Evolutionary conservation across 78 protist species (phyloP).

Genomic region (Ministeria vibrans): DNA sequence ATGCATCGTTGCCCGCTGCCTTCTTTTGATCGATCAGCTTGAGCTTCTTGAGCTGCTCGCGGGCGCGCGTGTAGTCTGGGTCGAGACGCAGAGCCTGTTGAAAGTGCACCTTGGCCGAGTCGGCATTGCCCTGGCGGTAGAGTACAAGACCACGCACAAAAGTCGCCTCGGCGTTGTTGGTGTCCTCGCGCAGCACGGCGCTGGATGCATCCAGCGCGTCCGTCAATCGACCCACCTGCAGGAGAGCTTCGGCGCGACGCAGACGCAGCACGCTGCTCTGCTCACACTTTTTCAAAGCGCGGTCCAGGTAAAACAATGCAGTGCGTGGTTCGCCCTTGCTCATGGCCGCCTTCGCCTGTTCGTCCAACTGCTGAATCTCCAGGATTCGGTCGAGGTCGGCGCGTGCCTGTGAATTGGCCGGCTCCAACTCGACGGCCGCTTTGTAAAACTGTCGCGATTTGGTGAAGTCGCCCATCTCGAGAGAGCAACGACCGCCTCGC

Average conservation of each 20-base stretch:
- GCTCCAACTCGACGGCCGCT: too few relatives aligned
- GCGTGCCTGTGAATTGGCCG: too few relatives aligned
- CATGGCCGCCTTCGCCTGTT: too few relatives aligned
- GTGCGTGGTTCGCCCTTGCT: neutral
- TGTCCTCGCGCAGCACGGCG: constrained; percentile 9
- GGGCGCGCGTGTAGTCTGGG: neutral
- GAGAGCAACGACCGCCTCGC: neutral
- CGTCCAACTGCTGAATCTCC: too few relatives aligned
- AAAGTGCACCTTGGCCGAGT: neutral
- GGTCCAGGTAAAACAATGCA: neutral
- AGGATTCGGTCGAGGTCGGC: neutral
- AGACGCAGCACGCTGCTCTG: neutral
- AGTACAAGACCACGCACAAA: neutral
- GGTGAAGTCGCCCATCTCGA: neutral
- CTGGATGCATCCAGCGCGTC: neutral
- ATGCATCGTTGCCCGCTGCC: neutral
- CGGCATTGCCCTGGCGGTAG: constrained; percentile 7
- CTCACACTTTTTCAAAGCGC: neutral
- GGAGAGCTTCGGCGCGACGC: too few relatives aligned
- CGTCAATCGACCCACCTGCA: too few relatives aligned
- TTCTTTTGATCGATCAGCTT: neutral
- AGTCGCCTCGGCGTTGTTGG: neutral
- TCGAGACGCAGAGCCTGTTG: neutral
- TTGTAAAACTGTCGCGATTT: constrained; percentile 11
- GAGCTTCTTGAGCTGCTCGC: neutral